Conservation (phyloP, 148 eudicot species). For the Arbutus unedo region DNA sequence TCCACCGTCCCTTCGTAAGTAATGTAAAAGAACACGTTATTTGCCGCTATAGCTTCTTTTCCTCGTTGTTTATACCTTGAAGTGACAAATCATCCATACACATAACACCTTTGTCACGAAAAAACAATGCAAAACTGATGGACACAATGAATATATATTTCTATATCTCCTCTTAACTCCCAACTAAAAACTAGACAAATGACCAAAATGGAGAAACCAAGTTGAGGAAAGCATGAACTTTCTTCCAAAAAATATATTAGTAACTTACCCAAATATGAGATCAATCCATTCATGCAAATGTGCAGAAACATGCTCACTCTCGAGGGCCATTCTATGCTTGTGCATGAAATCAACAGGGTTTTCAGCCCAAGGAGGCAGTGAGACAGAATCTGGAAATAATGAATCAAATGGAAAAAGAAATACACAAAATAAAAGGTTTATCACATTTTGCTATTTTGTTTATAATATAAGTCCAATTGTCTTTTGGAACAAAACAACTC, state of each 20-base stretch:
- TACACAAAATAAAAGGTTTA: background rate
- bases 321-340: conserved; percentile 95
- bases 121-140: background rate
- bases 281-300: conserved; percentile 99
- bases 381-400: conserved; percentile 58
- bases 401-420: background rate
- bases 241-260: background rate
- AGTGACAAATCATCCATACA: conserved; percentile 18
- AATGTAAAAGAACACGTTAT: conserved; percentile 90
- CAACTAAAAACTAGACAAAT: background rate
- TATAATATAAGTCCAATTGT: background rate
- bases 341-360: conserved; percentile 84
- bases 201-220: background rate
- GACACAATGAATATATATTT: background rate
- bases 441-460: background rate
- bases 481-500: conserved; percentile 16
- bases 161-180: background rate
- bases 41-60: conserved; percentile 84
- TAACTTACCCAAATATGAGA: conserved; percentile 86
- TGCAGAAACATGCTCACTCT: conserved; percentile 95
- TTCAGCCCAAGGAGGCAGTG: conserved; percentile 94
- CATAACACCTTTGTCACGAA: conserved; percentile 2
- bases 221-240: background rate
- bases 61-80: conserved; percentile 94
- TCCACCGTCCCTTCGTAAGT: conserved; percentile 93